phyloP scores from a whole-genome alignment of 2,329 filamentous ascomycete species.

The Cladosporium austrohemisphaericum region DNA sequence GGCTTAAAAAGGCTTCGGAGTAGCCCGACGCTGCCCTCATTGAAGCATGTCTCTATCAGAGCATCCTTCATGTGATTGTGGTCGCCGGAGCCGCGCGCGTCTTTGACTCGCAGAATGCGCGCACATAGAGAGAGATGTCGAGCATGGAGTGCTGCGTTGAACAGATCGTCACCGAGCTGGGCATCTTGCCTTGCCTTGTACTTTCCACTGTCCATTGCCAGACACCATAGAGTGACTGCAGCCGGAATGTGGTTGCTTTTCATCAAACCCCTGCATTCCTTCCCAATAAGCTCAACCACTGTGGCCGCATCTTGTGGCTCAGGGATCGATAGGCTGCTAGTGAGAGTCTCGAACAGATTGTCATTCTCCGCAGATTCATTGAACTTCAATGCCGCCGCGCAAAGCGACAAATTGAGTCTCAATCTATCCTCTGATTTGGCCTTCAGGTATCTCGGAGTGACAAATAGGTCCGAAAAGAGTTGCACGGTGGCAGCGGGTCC shows the following conservation, averaged over 20 bases:
- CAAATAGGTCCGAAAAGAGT: background rate
- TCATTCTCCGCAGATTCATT: background rate
- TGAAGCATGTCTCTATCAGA: background rate
- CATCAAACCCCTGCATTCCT: background rate
- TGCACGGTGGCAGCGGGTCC: background rate
- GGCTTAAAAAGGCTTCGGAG: background rate
- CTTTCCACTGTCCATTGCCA: background rate
- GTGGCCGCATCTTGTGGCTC: background rate
- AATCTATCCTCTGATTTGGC: background rate
- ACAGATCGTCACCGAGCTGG: background rate
- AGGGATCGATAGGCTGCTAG: background rate
- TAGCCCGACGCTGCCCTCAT: background rate
- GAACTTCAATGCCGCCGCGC: slow-evolving; percentile 1
- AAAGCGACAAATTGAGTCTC: background rate
- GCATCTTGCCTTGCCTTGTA: background rate
- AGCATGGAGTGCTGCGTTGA: background rate
- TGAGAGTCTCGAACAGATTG: background rate
- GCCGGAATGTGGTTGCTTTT: background rate
- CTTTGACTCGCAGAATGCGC: slow-evolving; percentile 1
- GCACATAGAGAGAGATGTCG: slow-evolving; percentile 1
- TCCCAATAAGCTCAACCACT: background rate
- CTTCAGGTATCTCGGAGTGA: background rate
- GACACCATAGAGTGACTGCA: slow-evolving; percentile 5
- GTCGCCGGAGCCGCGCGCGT: background rate
- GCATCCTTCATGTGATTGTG: background rate